These are phyloP conservation scores for Didymella pomorum DNA, from an alignment of 2,329 filamentous ascomycete genomes.

Conservation along the genomic window DNA sequence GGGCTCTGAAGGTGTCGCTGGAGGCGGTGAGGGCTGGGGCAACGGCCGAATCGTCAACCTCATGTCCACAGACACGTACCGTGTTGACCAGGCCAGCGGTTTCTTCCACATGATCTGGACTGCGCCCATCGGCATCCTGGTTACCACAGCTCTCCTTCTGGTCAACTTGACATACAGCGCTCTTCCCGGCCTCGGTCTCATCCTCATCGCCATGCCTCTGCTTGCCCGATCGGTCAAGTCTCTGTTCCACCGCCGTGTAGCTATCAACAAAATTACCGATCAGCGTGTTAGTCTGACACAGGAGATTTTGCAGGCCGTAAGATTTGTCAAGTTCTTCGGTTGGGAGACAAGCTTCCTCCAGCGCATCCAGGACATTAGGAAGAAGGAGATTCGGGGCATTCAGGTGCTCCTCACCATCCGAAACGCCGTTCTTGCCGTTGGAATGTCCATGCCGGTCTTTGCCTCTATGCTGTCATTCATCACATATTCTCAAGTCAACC, in stretches of 20 bases:
- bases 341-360: slow-evolving; percentile 90
- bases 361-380: slow-evolving; percentile 76
- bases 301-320: slow-evolving; percentile 87
- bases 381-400: slow-evolving; percentile 81
- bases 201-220: slow-evolving; percentile 79
- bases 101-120: slow-evolving; percentile 95
- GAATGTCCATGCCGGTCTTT: slow-evolving; percentile 88
- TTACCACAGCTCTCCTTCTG: slow-evolving; percentile 81
- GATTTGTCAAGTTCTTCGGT: slow-evolving; percentile 96
- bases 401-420: slow-evolving; percentile 83
- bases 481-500: slow-evolving; percentile 71
- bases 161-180: slow-evolving; percentile 92
- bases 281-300: slow-evolving; percentile 90
- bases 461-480: slow-evolving; percentile 96
- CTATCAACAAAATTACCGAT: slow-evolving; percentile 93
- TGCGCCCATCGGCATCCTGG: slow-evolving; percentile 76
- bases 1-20: slow-evolving; percentile 61
- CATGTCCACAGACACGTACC: slow-evolving; percentile 95
- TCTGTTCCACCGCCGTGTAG: slow-evolving; percentile 76
- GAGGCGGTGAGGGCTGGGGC: slow-evolving; percentile 83
- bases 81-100: slow-evolving; percentile 85
- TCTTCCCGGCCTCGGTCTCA: slow-evolving; percentile 83
- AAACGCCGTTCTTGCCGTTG: slow-evolving; percentile 84
- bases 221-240: slow-evolving; percentile 79
- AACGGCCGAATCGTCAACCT: slow-evolving; percentile 92